Conservation (phyloP, 768 basidiomycete genomes). For the Hortiboletus campestris region DNA sequence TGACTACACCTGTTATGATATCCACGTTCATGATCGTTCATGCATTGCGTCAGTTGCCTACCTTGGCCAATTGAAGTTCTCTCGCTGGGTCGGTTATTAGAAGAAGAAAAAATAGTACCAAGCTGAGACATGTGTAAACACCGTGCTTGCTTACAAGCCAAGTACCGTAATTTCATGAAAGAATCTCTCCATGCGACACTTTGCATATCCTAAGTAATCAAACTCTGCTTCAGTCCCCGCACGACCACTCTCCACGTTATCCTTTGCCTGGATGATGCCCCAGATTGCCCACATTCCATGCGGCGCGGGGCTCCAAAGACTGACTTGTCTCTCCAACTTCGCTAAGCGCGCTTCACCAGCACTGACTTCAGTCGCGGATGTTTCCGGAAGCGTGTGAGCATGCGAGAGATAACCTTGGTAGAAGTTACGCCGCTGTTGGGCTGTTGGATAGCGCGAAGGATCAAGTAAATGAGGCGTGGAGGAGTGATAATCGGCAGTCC, state of each 20-base stretch:
- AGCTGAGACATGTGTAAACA: neutral
- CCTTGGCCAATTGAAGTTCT: conserved; percentile 45
- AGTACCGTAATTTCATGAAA: conserved; percentile 51
- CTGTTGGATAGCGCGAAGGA: conserved; percentile 66
- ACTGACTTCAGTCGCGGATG: conserved; percentile 20
- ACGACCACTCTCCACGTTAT: conserved; percentile 57
- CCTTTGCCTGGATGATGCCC: conserved; percentile 89
- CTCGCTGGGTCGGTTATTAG: conserved; percentile 3
- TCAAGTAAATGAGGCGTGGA: conserved; percentile 66
- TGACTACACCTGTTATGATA: conserved; percentile 38
- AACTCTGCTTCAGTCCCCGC: conserved; percentile 65
- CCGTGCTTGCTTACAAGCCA: conserved; percentile 27
- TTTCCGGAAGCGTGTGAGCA: conserved; percentile 31
- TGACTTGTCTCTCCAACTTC: conserved; percentile 75
- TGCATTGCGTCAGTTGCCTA: conserved; percentile 30
- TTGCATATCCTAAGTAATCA: conserved; percentile 85
- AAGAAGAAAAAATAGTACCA: neutral
- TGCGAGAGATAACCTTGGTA: conserved; percentile 79
- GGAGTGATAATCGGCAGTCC: conserved; percentile 89
- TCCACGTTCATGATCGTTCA: conserved; percentile 37
- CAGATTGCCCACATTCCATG: conserved; percentile 94
- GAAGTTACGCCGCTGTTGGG: conserved; percentile 74
- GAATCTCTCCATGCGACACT: conserved; percentile 64
- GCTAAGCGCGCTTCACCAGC: conserved; percentile 44
- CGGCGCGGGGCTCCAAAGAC: conserved; percentile 84